Evolutionary conservation across 1,284 basidiomycete genomes (phyloP).

Genomic region (Anthracocystis panici-leucophaei): DNA sequence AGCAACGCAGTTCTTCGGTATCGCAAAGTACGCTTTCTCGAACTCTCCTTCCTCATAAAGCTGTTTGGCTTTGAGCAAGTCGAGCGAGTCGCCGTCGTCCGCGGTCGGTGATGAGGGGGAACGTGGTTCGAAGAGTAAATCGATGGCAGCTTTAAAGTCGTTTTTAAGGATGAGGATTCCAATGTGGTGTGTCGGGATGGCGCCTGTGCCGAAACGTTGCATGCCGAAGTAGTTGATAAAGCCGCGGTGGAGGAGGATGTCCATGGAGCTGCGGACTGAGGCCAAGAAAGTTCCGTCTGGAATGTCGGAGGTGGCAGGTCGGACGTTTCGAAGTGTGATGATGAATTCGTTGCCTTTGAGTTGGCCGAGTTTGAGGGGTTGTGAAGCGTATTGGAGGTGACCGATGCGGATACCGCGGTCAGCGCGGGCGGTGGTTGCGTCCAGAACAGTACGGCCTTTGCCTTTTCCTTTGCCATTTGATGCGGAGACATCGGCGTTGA

Average conservation of each 20-base stretch:
- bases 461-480: slow-evolving; percentile 28
- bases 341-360: slow-evolving; percentile 95
- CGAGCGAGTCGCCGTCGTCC: slow-evolving; percentile 40
- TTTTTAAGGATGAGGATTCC: slow-evolving; percentile 88
- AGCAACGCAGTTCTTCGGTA: slow-evolving; percentile 90
- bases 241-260: slow-evolving; percentile 83
- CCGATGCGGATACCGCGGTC: slow-evolving; percentile 84
- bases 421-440: slow-evolving; percentile 39
- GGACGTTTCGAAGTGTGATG: slow-evolving; percentile 85
- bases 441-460: slow-evolving; percentile 33
- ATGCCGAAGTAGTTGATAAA: slow-evolving; percentile 99
- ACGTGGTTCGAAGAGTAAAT: slow-evolving; percentile 53
- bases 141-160: slow-evolving; percentile 73
- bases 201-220: slow-evolving; percentile 98
- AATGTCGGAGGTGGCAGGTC: slow-evolving; percentile 21
- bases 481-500: slow-evolving; percentile 54
- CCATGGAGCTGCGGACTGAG: slow-evolving; percentile 81
- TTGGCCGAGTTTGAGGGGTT: slow-evolving; percentile 89
- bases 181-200: slow-evolving; percentile 92
- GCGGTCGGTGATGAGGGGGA: slow-evolving; percentile 16
- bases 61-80: slow-evolving; percentile 44
- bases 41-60: slow-evolving; percentile 45
- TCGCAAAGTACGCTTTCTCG: slow-evolving; percentile 79
- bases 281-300: slow-evolving; percentile 9
- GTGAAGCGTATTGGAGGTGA: slow-evolving; percentile 85